Evolutionary conservation across 2,329 filamentous ascomycete genomes (phyloP).

Genomic region (Alternaria longipes): DNA sequence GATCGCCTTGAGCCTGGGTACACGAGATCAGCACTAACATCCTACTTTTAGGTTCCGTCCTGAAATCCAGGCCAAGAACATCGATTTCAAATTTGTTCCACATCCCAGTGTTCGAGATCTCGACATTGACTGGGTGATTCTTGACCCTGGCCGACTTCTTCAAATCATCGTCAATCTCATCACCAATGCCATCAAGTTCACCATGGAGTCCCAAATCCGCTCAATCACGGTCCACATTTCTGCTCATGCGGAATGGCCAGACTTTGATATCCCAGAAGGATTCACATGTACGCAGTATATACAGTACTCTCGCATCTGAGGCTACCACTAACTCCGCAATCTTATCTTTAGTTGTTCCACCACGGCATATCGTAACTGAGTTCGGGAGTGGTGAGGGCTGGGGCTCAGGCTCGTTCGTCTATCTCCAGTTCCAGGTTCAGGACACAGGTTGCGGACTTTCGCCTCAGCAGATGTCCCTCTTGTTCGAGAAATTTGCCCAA

Average conservation of each 20-base stretch:
- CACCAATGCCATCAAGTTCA: conserved; percentile 61
- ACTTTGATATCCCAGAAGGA: conserved; percentile 20
- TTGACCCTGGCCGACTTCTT: conserved; percentile 55
- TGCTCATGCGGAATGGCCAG: conserved; percentile 46
- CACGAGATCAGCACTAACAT: not conserved
- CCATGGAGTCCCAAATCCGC: conserved; percentile 45
- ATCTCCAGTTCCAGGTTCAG: conserved; percentile 41
- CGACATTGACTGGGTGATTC: conserved; percentile 51
- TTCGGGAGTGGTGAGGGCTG: conserved; percentile 38
- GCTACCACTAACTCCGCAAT: not conserved
- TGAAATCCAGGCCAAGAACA: conserved; percentile 44
- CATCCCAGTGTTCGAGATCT: conserved; percentile 48
- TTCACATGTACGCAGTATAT: conserved; percentile 25
- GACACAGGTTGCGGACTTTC: conserved; percentile 48
- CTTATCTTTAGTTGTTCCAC: conserved; percentile 29
- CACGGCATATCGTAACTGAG: conserved; percentile 22
- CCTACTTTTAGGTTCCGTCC: conserved; percentile 32
- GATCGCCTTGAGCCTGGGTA: not conserved
- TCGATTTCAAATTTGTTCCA: conserved; percentile 40
- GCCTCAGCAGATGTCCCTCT: conserved; percentile 39
- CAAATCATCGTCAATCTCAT: conserved; percentile 56
- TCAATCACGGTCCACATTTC: conserved; percentile 52
- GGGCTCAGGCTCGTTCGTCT: conserved; percentile 39
- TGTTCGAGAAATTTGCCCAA: conserved; percentile 47
- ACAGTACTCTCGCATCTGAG: not conserved